Evolutionary conservation across 768 basidiomycete species (phyloP).

Genomic region (Clitopilus hobsonii): DNA sequence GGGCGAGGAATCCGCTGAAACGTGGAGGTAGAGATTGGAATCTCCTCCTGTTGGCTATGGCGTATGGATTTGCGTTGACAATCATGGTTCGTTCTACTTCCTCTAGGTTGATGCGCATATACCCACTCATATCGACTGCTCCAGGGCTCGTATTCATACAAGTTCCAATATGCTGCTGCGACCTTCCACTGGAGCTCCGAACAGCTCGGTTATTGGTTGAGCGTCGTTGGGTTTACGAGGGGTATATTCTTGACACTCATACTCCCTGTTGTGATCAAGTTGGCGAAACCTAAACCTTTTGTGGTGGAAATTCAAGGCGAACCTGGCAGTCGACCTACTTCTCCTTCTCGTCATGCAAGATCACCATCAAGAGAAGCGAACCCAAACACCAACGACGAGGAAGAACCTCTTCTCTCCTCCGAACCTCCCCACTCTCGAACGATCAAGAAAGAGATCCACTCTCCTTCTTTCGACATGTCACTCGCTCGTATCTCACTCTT

Average conservation of each 20-base stretch:
- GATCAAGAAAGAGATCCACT: slow-evolving; percentile 29
- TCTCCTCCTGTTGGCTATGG: slow-evolving; percentile 49
- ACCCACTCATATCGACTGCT: neutral
- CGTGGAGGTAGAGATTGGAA: slow-evolving; percentile 55
- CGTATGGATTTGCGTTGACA: slow-evolving; percentile 43
- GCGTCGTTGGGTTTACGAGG: slow-evolving; percentile 44
- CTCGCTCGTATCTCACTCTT: slow-evolving; percentile 56
- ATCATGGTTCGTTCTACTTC: slow-evolving; percentile 34
- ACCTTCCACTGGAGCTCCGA: slow-evolving; percentile 68
- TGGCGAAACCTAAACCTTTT: slow-evolving; percentile 42
- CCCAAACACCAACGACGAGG: slow-evolving; percentile 18
- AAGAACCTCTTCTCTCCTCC: slow-evolving; percentile 22
- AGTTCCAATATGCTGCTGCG: slow-evolving; percentile 60
- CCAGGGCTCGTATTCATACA: slow-evolving; percentile 54
- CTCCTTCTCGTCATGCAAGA: no score
- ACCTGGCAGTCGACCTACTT: neutral
- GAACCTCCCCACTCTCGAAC: slow-evolving; percentile 6
- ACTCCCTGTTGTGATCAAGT: slow-evolving; percentile 58
- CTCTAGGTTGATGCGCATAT: neutral
- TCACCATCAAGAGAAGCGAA: no score
- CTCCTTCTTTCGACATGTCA: slow-evolving; percentile 58
- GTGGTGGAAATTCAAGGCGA: slow-evolving; percentile 5
- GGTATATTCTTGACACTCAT: slow-evolving; percentile 52
- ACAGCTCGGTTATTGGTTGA: slow-evolving; percentile 73
- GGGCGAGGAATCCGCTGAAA: slow-evolving; percentile 33